Conservation (phyloP, 2,329 filamentous ascomycete genomes). For the Ophiocordyceps robertsii region DNA sequence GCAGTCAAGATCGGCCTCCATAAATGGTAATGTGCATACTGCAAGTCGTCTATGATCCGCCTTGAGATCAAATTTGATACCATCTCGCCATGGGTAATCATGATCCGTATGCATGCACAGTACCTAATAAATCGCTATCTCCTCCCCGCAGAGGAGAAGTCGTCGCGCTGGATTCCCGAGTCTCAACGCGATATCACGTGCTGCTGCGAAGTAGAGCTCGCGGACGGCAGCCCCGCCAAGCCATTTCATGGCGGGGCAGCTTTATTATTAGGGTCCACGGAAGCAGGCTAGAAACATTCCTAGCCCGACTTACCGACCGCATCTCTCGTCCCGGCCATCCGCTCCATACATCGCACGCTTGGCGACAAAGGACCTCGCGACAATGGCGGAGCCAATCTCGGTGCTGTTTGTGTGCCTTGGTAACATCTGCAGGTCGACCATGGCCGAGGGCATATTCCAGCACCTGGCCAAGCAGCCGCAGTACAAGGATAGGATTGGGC, state of each 20-base stretch:
- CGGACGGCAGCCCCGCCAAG: background rate
- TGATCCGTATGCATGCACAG: no score
- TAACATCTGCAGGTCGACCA: constrained; percentile 89
- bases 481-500: constrained; percentile 44
- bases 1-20: no score
- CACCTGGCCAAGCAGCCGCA: constrained; percentile 49
- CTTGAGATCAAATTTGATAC: no score
- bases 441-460: constrained; percentile 91
- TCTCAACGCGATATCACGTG: background rate
- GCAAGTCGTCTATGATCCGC: no score
- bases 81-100: no score
- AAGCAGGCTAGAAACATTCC: background rate
- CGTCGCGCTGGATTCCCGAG: background rate
- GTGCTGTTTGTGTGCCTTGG: constrained; percentile 93
- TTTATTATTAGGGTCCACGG: no score
- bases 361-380: constrained; percentile 1
- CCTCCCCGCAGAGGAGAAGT: background rate
- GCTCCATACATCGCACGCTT: background rate
- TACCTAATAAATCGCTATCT: no score
- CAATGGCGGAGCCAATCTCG: constrained; percentile 37
- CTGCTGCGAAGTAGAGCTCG: background rate
- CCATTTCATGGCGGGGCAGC: background rate
- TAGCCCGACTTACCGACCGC: no score
- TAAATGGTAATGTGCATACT: no score
- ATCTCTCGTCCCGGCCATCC: background rate